Conservation (phyloP, 805 yeast species). For the Candida morakotiae region DNA sequence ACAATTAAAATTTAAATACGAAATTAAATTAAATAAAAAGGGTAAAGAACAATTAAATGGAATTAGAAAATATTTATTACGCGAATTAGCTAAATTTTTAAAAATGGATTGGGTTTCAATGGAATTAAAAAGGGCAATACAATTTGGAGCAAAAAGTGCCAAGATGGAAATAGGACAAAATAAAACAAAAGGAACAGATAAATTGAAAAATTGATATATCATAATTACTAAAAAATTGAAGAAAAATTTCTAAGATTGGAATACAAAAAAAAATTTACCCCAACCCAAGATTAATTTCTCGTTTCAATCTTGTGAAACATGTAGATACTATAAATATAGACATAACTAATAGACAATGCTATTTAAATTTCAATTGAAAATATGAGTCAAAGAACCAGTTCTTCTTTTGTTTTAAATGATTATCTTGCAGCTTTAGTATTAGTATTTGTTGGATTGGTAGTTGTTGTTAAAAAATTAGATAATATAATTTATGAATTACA, state of each 20-base stretch:
- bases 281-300: background rate
- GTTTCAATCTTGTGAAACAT: constrained; percentile 1
- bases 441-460: constrained; percentile 4
- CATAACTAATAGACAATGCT: background rate
- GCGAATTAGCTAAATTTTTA: constrained; percentile 55
- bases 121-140: constrained; percentile 92
- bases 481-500: constrained; percentile 4
- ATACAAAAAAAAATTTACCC: background rate
- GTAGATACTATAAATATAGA: background rate
- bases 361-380: background rate
- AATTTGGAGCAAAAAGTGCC: constrained; percentile 94
- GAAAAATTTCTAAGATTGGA: constrained; percentile 2
- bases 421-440: constrained; percentile 7
- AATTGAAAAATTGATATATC: background rate
- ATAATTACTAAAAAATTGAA: too few relatives aligned
- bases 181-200: constrained; percentile 68
- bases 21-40: constrained; percentile 21
- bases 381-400: constrained; percentile 2
- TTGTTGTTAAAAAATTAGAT: constrained; percentile 7
- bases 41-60: constrained; percentile 19
- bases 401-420: constrained; percentile 4
- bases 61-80: constrained; percentile 50
- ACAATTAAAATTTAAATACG: constrained; percentile 35
- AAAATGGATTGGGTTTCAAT: constrained; percentile 53
- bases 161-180: constrained; percentile 83